A percentile compares a stretch with the other conserved stretches of the same genome.
Evolutionary conservation across 441 rosid genomes (phyloP).

Genomic region (Bocquillonia castaneifolia): DNA sequence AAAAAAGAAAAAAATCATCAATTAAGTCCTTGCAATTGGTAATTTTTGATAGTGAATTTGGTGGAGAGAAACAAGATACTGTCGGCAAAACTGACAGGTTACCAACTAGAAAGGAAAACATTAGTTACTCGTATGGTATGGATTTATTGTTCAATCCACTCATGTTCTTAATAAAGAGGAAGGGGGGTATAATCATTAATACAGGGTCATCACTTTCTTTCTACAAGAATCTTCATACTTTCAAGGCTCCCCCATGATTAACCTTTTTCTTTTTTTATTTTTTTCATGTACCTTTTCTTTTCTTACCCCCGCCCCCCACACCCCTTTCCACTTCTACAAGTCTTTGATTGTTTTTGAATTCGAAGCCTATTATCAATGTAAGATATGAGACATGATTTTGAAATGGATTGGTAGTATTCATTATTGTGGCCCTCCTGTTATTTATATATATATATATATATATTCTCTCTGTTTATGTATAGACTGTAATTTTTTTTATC

Average conservation of each 20-base stretch:
- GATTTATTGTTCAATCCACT: too few relatives aligned
- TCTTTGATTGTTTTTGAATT: constrained; percentile 31
- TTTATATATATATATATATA: too few relatives aligned
- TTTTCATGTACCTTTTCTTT: constrained; percentile 15
- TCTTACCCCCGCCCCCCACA: background rate
- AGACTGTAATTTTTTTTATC: constrained; percentile 4
- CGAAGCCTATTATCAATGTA: constrained; percentile 19
- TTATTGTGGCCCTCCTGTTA: constrained; percentile 23
- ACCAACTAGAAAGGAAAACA: constrained; percentile 35
- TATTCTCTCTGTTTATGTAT: background rate
- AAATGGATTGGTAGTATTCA: constrained; percentile 26
- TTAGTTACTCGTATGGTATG: background rate
- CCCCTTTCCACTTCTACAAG: constrained; percentile 22
- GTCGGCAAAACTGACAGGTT: constrained; percentile 42
- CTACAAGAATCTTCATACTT: constrained; percentile 50
- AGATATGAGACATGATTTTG: constrained; percentile 26
- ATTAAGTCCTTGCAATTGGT: background rate
- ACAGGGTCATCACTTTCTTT: constrained; percentile 32
- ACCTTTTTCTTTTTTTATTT: background rate
- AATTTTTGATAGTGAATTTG: constrained; percentile 15
- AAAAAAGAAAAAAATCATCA: background rate
- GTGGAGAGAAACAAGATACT: constrained; percentile 24
- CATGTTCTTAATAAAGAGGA: constrained; percentile 20
- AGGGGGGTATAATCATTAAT: constrained; percentile 35
- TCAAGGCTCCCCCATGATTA: constrained; percentile 31